These are phyloP conservation scores for Flaveria bidentis DNA, from an alignment of 129 eudicot species.

Conservation along the genomic window DNA sequence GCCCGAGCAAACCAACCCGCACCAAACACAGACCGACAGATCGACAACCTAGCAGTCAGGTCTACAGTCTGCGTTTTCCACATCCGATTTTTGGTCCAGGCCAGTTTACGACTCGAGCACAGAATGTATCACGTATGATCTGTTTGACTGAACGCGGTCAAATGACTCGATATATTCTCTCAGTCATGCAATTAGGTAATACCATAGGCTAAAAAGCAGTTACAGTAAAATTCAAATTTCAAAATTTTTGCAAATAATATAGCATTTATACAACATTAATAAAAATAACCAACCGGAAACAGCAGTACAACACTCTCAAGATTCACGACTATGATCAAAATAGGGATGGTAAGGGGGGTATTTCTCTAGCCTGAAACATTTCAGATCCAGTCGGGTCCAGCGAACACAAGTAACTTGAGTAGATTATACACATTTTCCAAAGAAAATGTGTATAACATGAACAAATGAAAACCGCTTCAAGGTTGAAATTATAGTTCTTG, in stretches of 20 bases:
- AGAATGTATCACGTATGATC: background rate
- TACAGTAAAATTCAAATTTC: background rate
- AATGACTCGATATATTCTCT: background rate
- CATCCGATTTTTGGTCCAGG: background rate
- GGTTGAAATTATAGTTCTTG: slow-evolving; percentile 2
- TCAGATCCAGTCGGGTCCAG: background rate
- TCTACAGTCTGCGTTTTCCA: background rate
- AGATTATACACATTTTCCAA: slow-evolving; percentile 60
- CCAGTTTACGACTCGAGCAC: background rate
- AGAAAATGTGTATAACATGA: slow-evolving; percentile 33
- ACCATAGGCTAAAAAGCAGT: background rate
- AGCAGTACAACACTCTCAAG: slow-evolving; percentile 35
- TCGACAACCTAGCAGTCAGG: background rate
- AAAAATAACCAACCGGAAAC: slow-evolving; percentile 12
- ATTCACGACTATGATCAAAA: slow-evolving; percentile 18
- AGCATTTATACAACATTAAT: slow-evolving; percentile 15
- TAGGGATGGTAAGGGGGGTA: background rate
- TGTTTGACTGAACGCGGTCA: background rate
- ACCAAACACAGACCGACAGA: background rate
- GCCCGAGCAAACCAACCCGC: background rate
- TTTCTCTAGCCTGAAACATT: slow-evolving; percentile 20
- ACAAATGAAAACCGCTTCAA: slow-evolving; percentile 22
- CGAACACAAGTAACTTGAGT: slow-evolving; percentile 19
- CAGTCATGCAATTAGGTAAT: background rate
- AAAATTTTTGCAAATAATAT: slow-evolving; percentile 1